Base-by-base conservation (phyloP, 2,329 filamentous ascomycete species). In the Fusarium foetens region DNA sequence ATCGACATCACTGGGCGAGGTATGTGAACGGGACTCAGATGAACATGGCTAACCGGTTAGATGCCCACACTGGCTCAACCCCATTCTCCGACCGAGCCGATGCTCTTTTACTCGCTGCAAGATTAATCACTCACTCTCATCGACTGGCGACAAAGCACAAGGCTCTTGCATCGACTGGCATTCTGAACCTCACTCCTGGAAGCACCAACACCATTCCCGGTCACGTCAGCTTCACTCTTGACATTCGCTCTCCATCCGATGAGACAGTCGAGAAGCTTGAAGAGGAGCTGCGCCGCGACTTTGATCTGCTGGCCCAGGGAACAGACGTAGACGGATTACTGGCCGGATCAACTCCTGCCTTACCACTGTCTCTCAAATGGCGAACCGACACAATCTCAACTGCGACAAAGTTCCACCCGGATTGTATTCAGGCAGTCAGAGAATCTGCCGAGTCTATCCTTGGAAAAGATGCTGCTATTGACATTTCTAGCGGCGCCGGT, bases 201-300 rank as follows among this genome's bases (percentile, higher is more conserved):
- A 90, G 86, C 51, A 90, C 91, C 19, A 93, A 93, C 78, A 93
- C 91, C 0, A 89, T 93, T 1, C 90, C 91, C 0, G 89, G 90
- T 1, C 81, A 83, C 17, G 91, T 92, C 16, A 86, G 83, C 31
- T 92, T 93, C 79, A 90, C 85, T 21, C 84, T 93, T 6, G 91
- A 93, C 74, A 87, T 93, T 35, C 86, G 91, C 36, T 85, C 87
- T 0, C 84, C 85, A 1, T 83, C 86, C 42, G 86, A 91, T 68
- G 81, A 83, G 14, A 84, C 83, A 3, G 84, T 93, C 2, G 81
- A 85, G 3, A 79, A 81, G 9, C 84, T 91, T 36, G 88, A 90
- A 66, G 77, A 82, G 27, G 82, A 86, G n/a, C 63, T 66, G 21
- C 67, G 57, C 25, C 59, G 31, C 0, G 75, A 72, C 14, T 92